These are phyloP conservation scores for Aleurites moluccanus DNA, from an alignment of 441 rosid species.

Conservation along the genomic window DNA sequence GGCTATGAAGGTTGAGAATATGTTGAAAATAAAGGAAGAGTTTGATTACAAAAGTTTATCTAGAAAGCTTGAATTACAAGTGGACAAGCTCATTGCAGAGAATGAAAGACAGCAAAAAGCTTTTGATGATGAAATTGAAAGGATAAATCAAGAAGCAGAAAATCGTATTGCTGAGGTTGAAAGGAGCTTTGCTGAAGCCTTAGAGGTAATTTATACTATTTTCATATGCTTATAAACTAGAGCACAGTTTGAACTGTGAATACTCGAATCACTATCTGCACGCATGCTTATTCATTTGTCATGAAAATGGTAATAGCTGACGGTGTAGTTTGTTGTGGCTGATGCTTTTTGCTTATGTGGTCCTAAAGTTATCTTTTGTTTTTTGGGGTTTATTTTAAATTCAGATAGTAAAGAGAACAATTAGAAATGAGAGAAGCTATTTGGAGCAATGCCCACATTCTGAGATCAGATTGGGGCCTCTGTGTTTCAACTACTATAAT, in stretches of 20 bases:
- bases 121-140: slow-evolving; percentile 83
- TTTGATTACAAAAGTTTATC: slow-evolving; percentile 97
- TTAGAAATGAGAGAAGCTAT: neutral
- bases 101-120: slow-evolving; percentile 93
- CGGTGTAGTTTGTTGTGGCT: neutral
- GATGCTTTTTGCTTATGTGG: neutral
- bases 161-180: slow-evolving; percentile 74
- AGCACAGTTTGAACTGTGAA: neutral
- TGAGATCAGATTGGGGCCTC: neutral
- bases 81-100: slow-evolving; percentile 90
- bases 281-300: neutral
- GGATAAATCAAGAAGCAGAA: slow-evolving; percentile 74
- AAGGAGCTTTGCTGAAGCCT: slow-evolving; percentile 77
- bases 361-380: neutral
- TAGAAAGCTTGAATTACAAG: slow-evolving; percentile 85
- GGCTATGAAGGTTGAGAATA: slow-evolving; percentile 99
- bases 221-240: neutral
- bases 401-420: neutral
- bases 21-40: slow-evolving; percentile 98
- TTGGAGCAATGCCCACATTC: neutral
- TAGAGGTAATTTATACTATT: slow-evolving; percentile 61
- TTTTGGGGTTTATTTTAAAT: neutral
- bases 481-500: neutral
- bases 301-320: slow-evolving; percentile 3
- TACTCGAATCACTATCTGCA: neutral